phyloP scores from a whole-genome alignment of 257 asterid species.

The Linderniella brevidens region DNA sequence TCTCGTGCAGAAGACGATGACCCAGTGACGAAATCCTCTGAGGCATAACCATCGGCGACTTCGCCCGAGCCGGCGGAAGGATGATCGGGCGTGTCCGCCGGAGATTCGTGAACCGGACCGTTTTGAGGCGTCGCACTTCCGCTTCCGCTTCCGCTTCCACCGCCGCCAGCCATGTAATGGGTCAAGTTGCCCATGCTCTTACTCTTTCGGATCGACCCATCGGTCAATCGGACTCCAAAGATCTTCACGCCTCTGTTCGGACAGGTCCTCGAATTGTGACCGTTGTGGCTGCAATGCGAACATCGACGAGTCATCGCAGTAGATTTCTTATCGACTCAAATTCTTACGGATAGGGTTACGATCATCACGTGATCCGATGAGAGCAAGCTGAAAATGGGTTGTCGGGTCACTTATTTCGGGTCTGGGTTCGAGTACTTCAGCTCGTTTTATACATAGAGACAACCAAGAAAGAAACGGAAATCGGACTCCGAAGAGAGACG shows the following conservation, averaged over 20 bases:
- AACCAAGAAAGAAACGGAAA: too few relatives aligned
- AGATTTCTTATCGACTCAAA: too few relatives aligned
- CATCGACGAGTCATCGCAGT: constrained; percentile 72
- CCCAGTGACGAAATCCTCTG: constrained; percentile 89
- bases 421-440: too few relatives aligned
- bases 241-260: constrained; percentile 98
- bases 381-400: too few relatives aligned
- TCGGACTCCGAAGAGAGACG: too few relatives aligned
- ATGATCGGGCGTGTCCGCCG: constrained; percentile 80
- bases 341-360: too few relatives aligned
- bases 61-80: constrained; percentile 39
- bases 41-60: constrained; percentile 74
- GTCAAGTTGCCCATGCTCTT: constrained; percentile 98
- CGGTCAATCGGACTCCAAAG: constrained; percentile 94
- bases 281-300: constrained; percentile 99
- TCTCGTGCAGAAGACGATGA: constrained; percentile 85
- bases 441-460: too few relatives aligned
- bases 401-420: too few relatives aligned
- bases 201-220: constrained; percentile 95
- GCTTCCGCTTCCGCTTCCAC: constrained; percentile 33
- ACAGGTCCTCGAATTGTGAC: constrained; percentile 93
- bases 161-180: constrained; percentile 44
- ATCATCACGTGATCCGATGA: too few relatives aligned
- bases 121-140: constrained; percentile 41
- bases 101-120: constrained; percentile 53